Conservation (phyloP, 2,329 filamentous ascomycete species). For the Colletotrichum sp. region DNA sequence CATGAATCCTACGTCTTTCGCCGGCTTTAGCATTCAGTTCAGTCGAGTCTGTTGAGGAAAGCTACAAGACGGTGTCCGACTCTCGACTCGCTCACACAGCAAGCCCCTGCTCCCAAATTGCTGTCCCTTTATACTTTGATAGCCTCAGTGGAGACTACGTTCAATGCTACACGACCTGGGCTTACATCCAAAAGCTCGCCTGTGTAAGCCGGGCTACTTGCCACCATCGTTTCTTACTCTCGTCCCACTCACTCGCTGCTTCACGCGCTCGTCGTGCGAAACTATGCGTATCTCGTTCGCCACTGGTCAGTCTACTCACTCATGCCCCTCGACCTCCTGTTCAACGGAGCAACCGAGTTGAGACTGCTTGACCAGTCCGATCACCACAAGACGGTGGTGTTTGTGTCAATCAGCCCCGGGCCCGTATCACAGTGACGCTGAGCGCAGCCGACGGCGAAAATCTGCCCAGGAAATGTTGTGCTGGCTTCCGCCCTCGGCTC, state of each 20-base stretch:
- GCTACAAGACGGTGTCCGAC: background rate
- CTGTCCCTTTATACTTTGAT: no score
- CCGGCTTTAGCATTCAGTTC: background rate
- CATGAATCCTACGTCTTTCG: background rate
- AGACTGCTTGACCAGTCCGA: no score
- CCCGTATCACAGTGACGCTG: rapidly evolving
- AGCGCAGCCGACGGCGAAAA: background rate
- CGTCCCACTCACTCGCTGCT: background rate
- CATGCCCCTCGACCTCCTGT: no score
- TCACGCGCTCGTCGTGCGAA: background rate
- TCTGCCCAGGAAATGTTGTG: rapidly evolving
- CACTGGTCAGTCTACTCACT: no score
- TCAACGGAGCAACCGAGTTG: no score
- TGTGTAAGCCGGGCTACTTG: background rate
- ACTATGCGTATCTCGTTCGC: no score
- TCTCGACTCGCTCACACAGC: background rate
- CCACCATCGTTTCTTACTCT: rapidly evolving
- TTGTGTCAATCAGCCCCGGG: background rate
- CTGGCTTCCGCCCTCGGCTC: background rate
- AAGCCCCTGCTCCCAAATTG: background rate
- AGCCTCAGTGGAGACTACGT: no score
- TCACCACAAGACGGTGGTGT: no score
- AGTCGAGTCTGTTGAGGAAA: background rate
- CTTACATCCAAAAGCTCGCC: no score
- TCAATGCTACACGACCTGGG: no score